Conservation (phyloP, 1,284 basidiomycete genomes). For the Paramarasmius palmivorus region DNA sequence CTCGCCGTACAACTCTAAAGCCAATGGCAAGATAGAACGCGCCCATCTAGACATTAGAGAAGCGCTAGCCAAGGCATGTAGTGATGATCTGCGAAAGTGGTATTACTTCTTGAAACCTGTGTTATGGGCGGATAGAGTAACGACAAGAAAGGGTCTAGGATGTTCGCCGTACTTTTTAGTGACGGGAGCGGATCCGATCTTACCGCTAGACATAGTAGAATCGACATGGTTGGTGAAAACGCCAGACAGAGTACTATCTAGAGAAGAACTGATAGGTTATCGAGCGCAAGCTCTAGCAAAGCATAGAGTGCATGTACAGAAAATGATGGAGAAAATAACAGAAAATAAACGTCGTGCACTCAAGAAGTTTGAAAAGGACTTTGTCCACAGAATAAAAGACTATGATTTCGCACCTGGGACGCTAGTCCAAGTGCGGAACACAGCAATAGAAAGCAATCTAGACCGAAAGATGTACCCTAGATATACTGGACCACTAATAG, state of each 20-base stretch:
- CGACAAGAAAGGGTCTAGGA: background rate
- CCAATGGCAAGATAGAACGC: constrained; percentile 8
- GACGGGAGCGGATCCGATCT: constrained; percentile 7
- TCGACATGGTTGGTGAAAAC: constrained; percentile 8
- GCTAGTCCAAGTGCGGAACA: constrained; percentile 6
- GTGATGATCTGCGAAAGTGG: too few relatives aligned
- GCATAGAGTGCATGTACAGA: constrained; percentile 5
- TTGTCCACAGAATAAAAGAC: background rate
- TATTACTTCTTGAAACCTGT: constrained; percentile 4
- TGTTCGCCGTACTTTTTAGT: constrained; percentile 14
- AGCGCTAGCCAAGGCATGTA: too few relatives aligned
- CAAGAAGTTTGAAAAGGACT: constrained; percentile 4
- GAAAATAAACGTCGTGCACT: constrained; percentile 2
- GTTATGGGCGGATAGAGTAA: too few relatives aligned
- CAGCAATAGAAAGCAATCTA: constrained; percentile 5
- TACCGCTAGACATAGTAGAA: too few relatives aligned
- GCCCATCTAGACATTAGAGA: too few relatives aligned
- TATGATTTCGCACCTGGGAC: constrained; percentile 9
- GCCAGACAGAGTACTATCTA: constrained; percentile 1
- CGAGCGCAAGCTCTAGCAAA: constrained; percentile 2
- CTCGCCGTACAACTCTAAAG: constrained; percentile 4
- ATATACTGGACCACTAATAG: constrained; percentile 8
- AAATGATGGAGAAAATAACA: background rate
- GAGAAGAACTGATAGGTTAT: constrained; percentile 3
- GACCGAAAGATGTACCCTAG: constrained; percentile 10